Evolutionary conservation across 2,329 filamentous ascomycete genomes (phyloP).

Genomic region (Epichloe uncinata): DNA sequence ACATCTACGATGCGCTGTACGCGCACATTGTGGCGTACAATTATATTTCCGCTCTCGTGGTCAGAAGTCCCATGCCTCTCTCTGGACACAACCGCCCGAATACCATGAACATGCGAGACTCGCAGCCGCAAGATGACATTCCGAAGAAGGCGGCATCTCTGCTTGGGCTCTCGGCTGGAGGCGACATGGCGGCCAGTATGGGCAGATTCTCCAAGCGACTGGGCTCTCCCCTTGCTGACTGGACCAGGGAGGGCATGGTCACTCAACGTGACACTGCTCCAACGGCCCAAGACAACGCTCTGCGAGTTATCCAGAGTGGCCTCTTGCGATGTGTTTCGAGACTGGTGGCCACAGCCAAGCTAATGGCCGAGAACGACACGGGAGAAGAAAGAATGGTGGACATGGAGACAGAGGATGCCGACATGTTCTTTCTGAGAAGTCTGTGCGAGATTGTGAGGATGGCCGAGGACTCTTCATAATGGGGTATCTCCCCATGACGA

Average conservation of each 20-base stretch:
- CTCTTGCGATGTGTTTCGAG: slow-evolving; percentile 37
- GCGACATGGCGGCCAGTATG: slow-evolving; percentile 10
- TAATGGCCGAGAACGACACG: slow-evolving; percentile 19
- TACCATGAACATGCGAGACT: slow-evolving; percentile 11
- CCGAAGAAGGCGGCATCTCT: slow-evolving; percentile 40
- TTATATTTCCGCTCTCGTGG: slow-evolving; percentile 31
- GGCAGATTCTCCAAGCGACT: slow-evolving; percentile 14
- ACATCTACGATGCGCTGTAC: slow-evolving; percentile 45
- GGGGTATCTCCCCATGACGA: neutral
- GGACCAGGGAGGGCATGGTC: slow-evolving; percentile 15
- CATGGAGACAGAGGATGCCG: slow-evolving; percentile 18
- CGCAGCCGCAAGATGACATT: slow-evolving; percentile 22
- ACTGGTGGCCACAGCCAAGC: slow-evolving; percentile 34
- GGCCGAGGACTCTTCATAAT: slow-evolving; percentile 17
- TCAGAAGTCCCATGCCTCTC: slow-evolving; percentile 10
- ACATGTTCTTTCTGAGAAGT: slow-evolving; percentile 26
- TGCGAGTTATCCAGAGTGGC: slow-evolving; percentile 34
- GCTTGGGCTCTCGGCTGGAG: slow-evolving; percentile 29
- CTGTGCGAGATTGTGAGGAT: slow-evolving; percentile 30
- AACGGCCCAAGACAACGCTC: slow-evolving; percentile 18
- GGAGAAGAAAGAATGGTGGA: slow-evolving; percentile 18
- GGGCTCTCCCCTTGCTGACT: slow-evolving; percentile 13
- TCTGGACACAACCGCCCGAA: slow-evolving; percentile 6
- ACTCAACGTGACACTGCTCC: slow-evolving; percentile 9
- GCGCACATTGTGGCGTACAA: slow-evolving; percentile 47